Percentiles rank a stretch among this genome's conserved stretches.
These are phyloP conservation scores for Centrapalus pauciflorus DNA, from an alignment of 129 eudicot genomes.

Conservation along the genomic window DNA sequence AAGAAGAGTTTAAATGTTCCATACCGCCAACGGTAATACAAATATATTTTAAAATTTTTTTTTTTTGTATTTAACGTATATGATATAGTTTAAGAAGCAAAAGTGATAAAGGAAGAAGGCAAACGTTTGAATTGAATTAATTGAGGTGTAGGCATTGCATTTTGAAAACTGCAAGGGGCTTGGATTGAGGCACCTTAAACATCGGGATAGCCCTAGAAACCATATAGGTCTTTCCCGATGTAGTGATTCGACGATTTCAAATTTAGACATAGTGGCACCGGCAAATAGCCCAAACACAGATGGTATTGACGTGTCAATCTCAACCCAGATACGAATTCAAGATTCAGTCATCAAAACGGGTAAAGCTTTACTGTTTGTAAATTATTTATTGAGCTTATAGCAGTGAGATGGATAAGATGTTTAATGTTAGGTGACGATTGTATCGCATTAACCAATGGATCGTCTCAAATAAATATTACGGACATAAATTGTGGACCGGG, in stretches of 20 bases:
- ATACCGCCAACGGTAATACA: conserved; percentile 31
- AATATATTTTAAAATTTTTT: too few relatives aligned
- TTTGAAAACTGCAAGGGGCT: conserved; percentile 24
- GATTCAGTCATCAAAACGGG: conserved; percentile 25
- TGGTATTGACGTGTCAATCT: conserved; percentile 30
- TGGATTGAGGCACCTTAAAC: conserved; percentile 13
- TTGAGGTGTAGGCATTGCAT: conserved; percentile 30
- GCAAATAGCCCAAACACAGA: conserved; percentile 34
- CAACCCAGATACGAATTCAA: conserved; percentile 19
- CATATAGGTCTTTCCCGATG: conserved; percentile 25
- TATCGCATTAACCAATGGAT: conserved; percentile 24
- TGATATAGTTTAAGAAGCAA: too few relatives aligned
- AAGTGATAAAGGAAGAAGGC: too few relatives aligned
- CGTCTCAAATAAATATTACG: conserved; percentile 27
- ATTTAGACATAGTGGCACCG: conserved; percentile 27
- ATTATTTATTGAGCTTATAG: too few relatives aligned
- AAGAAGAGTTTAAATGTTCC: not conserved
- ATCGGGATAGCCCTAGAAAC: conserved; percentile 33
- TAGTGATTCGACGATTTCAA: conserved; percentile 6
- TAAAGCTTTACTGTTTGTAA: not conserved
- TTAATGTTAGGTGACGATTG: conserved; percentile 28
- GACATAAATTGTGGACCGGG: conserved; percentile 31
- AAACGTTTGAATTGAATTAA: too few relatives aligned
- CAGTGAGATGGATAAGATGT: too few relatives aligned
- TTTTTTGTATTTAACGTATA: too few relatives aligned